Conservation (phyloP, 768 basidiomycete genomes). For the Lepiota brunneoincarnata region DNA sequence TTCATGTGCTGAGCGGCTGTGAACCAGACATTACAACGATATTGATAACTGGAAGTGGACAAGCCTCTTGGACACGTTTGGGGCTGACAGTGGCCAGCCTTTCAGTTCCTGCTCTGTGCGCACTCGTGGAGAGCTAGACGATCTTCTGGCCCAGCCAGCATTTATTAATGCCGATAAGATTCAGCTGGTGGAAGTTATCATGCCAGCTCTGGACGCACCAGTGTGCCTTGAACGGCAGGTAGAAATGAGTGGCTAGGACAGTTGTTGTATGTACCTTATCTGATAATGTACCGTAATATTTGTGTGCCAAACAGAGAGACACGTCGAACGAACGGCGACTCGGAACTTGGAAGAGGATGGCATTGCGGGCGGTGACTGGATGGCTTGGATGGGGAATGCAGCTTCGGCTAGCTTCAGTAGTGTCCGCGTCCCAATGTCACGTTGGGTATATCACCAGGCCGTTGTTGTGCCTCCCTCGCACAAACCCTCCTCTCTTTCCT, state of each 20-base stretch:
- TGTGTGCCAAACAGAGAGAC: neutral
- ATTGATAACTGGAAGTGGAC: constrained; percentile 81
- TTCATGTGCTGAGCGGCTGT: neutral
- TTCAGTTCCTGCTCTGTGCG: constrained; percentile 65
- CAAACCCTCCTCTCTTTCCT: constrained; percentile 24
- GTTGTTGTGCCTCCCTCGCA: neutral
- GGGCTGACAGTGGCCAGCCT: constrained; percentile 45
- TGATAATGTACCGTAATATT: constrained; percentile 9
- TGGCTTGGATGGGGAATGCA: neutral
- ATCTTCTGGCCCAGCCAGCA: constrained; percentile 56
- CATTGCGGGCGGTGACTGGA: constrained; percentile 2
- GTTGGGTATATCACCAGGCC: constrained; percentile 35
- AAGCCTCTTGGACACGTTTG: constrained; percentile 56
- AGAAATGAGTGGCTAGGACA: constrained; percentile 51
- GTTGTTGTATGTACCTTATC: constrained; percentile 31
- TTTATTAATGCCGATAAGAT: constrained; percentile 68
- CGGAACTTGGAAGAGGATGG: constrained; percentile 13
- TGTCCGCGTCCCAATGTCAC: constrained; percentile 20
- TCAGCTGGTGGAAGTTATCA: constrained; percentile 79
- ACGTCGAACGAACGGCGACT: neutral
- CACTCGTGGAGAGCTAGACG: constrained; percentile 64
- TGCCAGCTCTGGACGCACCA: constrained; percentile 74
- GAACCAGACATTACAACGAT: constrained; percentile 73
- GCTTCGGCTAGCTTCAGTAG: constrained; percentile 27
- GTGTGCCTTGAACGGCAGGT: constrained; percentile 54